Evolutionary conservation across 805 yeast genomes (phyloP).

Genomic region (Diddensiella santjacobensis): DNA sequence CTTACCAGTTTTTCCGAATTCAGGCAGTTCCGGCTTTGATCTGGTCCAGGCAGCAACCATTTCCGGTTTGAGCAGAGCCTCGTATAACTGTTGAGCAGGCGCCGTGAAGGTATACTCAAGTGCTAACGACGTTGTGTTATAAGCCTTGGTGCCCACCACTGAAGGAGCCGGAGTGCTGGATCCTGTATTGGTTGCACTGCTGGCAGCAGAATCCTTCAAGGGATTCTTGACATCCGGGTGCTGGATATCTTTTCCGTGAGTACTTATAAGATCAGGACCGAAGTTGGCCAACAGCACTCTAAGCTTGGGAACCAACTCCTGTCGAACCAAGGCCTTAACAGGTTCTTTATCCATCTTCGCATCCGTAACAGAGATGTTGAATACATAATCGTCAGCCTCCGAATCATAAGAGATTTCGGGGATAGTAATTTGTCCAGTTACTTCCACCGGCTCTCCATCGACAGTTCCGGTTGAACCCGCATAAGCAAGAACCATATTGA

Average conservation of each 20-base stretch:
- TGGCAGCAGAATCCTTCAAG: conserved; percentile 3
- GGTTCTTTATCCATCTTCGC: conserved; percentile 44
- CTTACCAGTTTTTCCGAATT: conserved; percentile 22
- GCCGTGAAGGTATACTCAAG: conserved; percentile 80
- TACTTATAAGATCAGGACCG: conserved; percentile 70
- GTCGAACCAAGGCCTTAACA: conserved; percentile 51
- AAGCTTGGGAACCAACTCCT: conserved; percentile 63
- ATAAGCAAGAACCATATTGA: conserved; percentile 61
- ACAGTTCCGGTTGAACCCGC: conserved; percentile 38
- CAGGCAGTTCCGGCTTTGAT: conserved; percentile 58
- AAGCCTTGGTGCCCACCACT: conserved; percentile 41
- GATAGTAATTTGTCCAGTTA: conserved; percentile 68
- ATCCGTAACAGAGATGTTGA: conserved; percentile 62
- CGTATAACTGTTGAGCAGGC: conserved; percentile 78
- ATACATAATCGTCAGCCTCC: conserved; percentile 79
- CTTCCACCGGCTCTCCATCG: conserved; percentile 38
- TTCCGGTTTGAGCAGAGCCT: conserved; percentile 69
- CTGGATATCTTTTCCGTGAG: conserved; percentile 85
- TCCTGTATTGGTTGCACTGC: conserved; percentile 1
- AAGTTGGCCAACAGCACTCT: conserved; percentile 58
- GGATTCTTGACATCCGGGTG: conserved; percentile 47
- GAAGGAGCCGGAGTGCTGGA: conserved; percentile 7
- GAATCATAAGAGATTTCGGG: conserved; percentile 96
- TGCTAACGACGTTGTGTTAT: conserved; percentile 77
- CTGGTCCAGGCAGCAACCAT: conserved; percentile 91